phyloP scores from a whole-genome alignment of 495 filamentous ascomycete species.

The Penicillium bialowiezense region DNA sequence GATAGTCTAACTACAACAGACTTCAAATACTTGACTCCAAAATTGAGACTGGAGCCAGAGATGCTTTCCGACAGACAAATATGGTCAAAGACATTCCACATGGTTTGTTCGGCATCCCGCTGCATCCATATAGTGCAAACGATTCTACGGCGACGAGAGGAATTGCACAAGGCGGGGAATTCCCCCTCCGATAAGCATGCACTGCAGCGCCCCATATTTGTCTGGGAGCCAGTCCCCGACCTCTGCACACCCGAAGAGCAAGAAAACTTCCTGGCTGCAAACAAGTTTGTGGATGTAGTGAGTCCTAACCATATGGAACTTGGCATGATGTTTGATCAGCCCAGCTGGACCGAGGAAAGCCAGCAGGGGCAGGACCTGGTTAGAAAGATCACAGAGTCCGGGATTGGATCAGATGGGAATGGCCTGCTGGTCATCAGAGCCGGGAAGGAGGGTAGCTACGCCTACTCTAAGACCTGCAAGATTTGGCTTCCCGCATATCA shows the following conservation, averaged over 20 bases:
- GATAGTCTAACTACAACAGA: slow-evolving; percentile 48
- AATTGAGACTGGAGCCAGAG: slow-evolving; percentile 66
- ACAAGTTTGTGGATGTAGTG: slow-evolving; percentile 76
- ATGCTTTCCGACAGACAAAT: slow-evolving; percentile 59
- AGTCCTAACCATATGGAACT: slow-evolving; percentile 88
- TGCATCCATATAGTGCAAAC: slow-evolving; percentile 68
- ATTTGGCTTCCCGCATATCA: slow-evolving; percentile 59
- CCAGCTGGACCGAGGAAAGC: slow-evolving; percentile 47
- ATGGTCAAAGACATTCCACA: slow-evolving; percentile 73
- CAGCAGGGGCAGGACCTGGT: slow-evolving; percentile 50
- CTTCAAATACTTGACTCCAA: slow-evolving; percentile 87
- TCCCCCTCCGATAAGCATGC: slow-evolving; percentile 20
- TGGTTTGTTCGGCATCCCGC: slow-evolving; percentile 79
- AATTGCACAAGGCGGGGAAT: slow-evolving; percentile 28
- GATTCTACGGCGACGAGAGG: slow-evolving; percentile 51
- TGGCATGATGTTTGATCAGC: slow-evolving; percentile 70
- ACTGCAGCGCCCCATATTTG: slow-evolving; percentile 60
- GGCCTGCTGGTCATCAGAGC: slow-evolving; percentile 52
- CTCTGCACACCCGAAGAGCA: slow-evolving; percentile 76
- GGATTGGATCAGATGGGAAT: slow-evolving; percentile 44
- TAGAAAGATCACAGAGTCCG: slow-evolving; percentile 53
- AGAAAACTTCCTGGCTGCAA: slow-evolving; percentile 65
- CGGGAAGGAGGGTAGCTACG: slow-evolving; percentile 59
- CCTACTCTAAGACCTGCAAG: slow-evolving; percentile 34
- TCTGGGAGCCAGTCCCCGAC: slow-evolving; percentile 96